Base-by-base conservation (phyloP, 2,329 filamentous ascomycete genomes). In the Phialophora verrucosa region DNA sequence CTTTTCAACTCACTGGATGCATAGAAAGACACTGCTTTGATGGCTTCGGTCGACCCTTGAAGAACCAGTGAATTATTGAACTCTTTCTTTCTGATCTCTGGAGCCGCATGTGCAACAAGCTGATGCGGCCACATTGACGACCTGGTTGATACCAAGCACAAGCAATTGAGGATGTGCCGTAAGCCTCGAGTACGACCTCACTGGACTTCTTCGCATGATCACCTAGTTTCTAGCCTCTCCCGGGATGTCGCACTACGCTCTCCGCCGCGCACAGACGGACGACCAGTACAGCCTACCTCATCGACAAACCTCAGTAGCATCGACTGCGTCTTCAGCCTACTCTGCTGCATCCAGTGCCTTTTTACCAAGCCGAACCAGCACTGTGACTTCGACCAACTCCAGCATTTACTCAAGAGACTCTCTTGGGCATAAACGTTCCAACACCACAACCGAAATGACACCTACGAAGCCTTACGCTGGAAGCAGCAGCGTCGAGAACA, bases 301-400 rank as follows among this genome's bases (percentile, higher is more conserved):
- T 62, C 83, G 85, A 71, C 83, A 87, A 75, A 81, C 81, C 23
- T 87, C 85, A 6, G 84, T 78, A 32, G 82, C 83, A 44, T 87
- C 85, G 11, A 85, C 83, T 27, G 81, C 76, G 70, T 87, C 85
- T 7, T 86, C 84, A 1, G 75, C 79, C 54, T 84, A 82, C 71
- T 85, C 84, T 2, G 69, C 78, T 59, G 81, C 78, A 50, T 83
- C 83, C 3, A 81, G 80, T 70, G 79, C 80, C 12, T 80, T 82
- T 67, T 74, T 79, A 2, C 83, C 83, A n/a, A 86, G 83, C 73
- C 82, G 84, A 58, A 87, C 88, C 47, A 92, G 89, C 76, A 90
- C 90, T 56, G 82, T 90, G 71, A 91, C 90, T 20, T 94, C 91
- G 35, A 84, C 87, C 69, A 85, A 85, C n/a, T 92, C 91, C 38